Percentiles rank a stretch among this genome's conserved stretches.
phyloP scores from a whole-genome alignment of 257 asterid species.

The Solanum chmielewskii region DNA sequence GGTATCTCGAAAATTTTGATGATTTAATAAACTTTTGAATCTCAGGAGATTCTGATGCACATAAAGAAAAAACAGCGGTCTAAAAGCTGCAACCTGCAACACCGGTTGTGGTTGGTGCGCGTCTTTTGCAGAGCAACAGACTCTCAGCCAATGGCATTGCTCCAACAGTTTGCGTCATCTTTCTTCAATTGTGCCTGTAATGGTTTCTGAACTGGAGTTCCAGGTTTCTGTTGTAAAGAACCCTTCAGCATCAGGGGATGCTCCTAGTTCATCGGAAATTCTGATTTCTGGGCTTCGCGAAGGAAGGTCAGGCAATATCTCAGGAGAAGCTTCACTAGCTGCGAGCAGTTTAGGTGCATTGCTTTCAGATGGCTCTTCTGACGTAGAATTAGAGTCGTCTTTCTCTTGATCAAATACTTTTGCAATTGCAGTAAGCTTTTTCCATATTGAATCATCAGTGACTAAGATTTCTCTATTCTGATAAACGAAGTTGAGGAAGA shows the following conservation, averaged over 20 bases:
- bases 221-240: constrained; percentile 17
- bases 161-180: background rate
- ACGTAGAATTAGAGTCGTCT: background rate
- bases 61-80: too few relatives aligned
- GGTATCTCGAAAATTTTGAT: too few relatives aligned
- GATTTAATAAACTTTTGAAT: too few relatives aligned
- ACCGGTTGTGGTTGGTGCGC: too few relatives aligned
- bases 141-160: too few relatives aligned
- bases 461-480: constrained; percentile 14
- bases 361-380: background rate
- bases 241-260: constrained; percentile 10
- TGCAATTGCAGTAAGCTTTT: constrained; percentile 22
- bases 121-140: too few relatives aligned
- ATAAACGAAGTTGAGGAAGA: constrained; percentile 16
- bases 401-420: constrained; percentile 20
- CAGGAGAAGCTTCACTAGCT: background rate
- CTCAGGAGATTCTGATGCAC: too few relatives aligned
- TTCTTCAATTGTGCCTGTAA: background rate
- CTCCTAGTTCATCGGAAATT: background rate
- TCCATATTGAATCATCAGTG: constrained; percentile 9
- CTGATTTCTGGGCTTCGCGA: constrained; percentile 13
- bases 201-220: constrained; percentile 15
- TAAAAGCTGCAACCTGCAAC: too few relatives aligned
- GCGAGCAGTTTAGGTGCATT: background rate
- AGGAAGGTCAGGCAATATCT: background rate